These are phyloP conservation scores for Arthrobotrys pseudoclavata DNA, from an alignment of 2,329 filamentous ascomycete genomes.

Conservation along the genomic window DNA sequence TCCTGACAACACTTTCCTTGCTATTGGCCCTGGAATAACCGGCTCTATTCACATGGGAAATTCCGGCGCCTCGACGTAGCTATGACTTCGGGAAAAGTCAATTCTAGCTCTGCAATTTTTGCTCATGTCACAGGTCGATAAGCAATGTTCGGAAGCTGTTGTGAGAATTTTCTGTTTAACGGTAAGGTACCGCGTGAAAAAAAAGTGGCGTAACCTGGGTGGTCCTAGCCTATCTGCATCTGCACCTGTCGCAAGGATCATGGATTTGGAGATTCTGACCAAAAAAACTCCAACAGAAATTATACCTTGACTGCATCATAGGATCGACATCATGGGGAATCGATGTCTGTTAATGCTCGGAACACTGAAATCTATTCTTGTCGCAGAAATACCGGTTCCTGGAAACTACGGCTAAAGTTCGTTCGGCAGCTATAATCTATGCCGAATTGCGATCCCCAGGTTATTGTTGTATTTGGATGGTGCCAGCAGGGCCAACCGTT, in stretches of 20 bases:
- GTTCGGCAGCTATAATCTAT: constrained; percentile 38
- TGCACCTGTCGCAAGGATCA: constrained; percentile 14
- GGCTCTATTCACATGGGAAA: constrained; percentile 15
- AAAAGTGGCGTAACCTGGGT: background rate
- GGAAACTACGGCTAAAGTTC: constrained; percentile 20
- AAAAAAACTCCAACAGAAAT: constrained; percentile 18
- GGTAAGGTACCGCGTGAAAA: constrained; percentile 19
- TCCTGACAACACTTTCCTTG: constrained; percentile 17
- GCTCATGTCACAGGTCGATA: constrained; percentile 19
- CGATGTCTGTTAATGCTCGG: constrained; percentile 4
- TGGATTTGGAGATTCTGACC: constrained; percentile 12
- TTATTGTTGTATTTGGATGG: constrained; percentile 18
- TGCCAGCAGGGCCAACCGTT: constrained; percentile 21
- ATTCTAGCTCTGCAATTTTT: constrained; percentile 18
- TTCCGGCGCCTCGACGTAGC: constrained; percentile 11
- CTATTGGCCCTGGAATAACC: background rate
- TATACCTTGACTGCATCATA: constrained; percentile 14
- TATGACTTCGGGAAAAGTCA: constrained; percentile 24
- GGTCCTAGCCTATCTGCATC: constrained; percentile 10
- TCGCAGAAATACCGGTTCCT: constrained; percentile 28
- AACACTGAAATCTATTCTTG: constrained; percentile 21
- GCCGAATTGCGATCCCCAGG: constrained; percentile 49
- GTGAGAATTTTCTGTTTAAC: constrained; percentile 12
- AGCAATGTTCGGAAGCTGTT: constrained; percentile 13
- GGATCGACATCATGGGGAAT: constrained; percentile 38